Percentiles rank a stretch among this genome's conserved stretches.
Conservation (phyloP, 768 basidiomycete species). For the Pleurotus tuoliensis region DNA sequence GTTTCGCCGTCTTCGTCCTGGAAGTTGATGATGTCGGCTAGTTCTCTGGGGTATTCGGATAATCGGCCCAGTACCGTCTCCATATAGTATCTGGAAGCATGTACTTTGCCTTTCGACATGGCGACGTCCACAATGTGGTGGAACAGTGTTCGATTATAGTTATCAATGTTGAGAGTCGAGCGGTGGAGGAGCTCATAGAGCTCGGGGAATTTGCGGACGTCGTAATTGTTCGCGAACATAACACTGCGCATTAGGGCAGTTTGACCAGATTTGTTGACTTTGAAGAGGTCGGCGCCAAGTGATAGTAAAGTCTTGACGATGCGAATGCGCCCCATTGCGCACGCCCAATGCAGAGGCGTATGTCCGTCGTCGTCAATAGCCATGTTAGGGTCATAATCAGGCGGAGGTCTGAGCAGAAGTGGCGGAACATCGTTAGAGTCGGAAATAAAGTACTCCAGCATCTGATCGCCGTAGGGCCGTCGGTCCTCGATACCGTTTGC, state of each 20-base stretch:
- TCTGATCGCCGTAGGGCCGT: constrained; percentile 88
- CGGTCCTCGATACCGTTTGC: constrained; percentile 49
- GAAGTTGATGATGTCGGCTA: constrained; percentile 98
- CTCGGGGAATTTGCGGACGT: constrained; percentile 97
- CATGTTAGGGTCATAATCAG: constrained; percentile 93
- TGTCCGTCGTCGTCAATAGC: constrained; percentile 98
- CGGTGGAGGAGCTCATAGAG: constrained; percentile 94
- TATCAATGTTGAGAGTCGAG: constrained; percentile 98
- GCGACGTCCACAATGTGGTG: constrained; percentile 98
- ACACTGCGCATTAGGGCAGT: constrained; percentile 98
- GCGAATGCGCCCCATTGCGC: constrained; percentile 96
- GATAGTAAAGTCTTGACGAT: constrained; percentile 92
- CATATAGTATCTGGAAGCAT: constrained; percentile 98
- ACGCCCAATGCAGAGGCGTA: constrained; percentile 96
- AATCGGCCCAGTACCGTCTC: constrained; percentile 88
- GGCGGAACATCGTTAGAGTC: constrained; percentile 90
- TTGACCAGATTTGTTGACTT: constrained; percentile 94
- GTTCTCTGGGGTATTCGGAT: constrained; percentile 89
- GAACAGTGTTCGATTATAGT: constrained; percentile 94
- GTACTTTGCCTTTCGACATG: constrained; percentile 95
- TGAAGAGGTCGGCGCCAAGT: constrained; percentile 94
- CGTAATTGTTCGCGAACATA: constrained; percentile 99
- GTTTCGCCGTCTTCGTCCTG: constrained; percentile 99
- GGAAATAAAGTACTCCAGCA: constrained; percentile 97
- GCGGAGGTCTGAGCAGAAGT: constrained; percentile 81